phyloP scores from a whole-genome alignment of 768 basidiomycete species.

The Mycena galericulata region DNA sequence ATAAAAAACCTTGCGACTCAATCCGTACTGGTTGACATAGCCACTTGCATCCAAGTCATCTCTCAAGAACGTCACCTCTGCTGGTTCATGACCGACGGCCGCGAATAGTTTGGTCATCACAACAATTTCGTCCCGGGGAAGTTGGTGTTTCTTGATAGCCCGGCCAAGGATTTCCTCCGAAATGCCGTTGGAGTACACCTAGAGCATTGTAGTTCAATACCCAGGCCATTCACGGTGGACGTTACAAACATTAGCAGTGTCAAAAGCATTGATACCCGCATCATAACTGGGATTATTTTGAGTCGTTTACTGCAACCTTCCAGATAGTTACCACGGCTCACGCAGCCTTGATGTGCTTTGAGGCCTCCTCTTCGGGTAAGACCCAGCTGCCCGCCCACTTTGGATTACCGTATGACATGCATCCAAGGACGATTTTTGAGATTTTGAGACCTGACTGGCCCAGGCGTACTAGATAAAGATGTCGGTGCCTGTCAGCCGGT shows the following conservation, averaged over 20 bases:
- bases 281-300: constrained; percentile 35
- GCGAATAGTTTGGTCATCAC: constrained; percentile 57
- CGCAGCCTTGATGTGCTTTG: constrained; percentile 33
- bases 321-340: constrained; percentile 20
- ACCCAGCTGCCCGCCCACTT: constrained; percentile 20
- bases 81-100: constrained; percentile 51
- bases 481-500: not conserved
- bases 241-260: constrained; percentile 47
- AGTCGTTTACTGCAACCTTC: not conserved
- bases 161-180: constrained; percentile 58
- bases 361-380: constrained; percentile 11
- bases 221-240: not conserved
- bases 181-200: constrained; percentile 33
- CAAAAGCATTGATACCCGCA: constrained; percentile 50
- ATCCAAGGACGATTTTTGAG: constrained; percentile 24
- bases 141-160: constrained; percentile 49
- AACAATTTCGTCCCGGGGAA: constrained; percentile 55
- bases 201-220: not conserved
- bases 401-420: constrained; percentile 25
- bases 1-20: constrained; percentile 54
- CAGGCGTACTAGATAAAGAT: not conserved
- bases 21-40: constrained; percentile 60
- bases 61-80: constrained; percentile 53
- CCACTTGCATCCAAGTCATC: constrained; percentile 48
- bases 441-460: constrained; percentile 1